phyloP scores from a whole-genome alignment of 352 stramenopile species.

The Stramenopiles sp. region DNA sequence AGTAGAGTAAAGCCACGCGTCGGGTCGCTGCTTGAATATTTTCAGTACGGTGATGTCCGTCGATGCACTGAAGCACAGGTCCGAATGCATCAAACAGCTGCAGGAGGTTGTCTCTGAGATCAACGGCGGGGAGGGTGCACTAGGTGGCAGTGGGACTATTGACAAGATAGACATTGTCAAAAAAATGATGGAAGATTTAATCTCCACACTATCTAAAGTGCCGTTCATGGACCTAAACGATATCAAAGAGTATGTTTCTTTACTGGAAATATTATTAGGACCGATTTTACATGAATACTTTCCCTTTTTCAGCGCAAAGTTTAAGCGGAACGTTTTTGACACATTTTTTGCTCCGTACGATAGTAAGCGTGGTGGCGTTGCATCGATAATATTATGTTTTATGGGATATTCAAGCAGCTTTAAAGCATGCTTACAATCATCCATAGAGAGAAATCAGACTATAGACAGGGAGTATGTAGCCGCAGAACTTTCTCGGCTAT shows the following conservation, averaged over 20 bases:
- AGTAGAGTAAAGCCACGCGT: too few relatives aligned
- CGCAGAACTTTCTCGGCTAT: background rate
- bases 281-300: constrained; percentile 6
- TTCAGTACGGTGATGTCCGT: too few relatives aligned
- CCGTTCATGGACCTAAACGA: background rate
- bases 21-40: too few relatives aligned
- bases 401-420: background rate
- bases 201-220: too few relatives aligned
- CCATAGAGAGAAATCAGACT: background rate
- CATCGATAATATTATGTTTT: background rate
- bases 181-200: too few relatives aligned
- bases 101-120: too few relatives aligned
- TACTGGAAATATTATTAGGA: background rate
- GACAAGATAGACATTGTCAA: too few relatives aligned
- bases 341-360: background rate
- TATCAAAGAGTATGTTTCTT: background rate
- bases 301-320: background rate
- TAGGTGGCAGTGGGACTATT: too few relatives aligned
- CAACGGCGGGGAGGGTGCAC: too few relatives aligned
- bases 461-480: background rate
- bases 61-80: too few relatives aligned
- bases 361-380: background rate
- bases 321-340: background rate
- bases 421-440: background rate
- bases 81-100: too few relatives aligned